A percentile compares a stretch with the other conserved stretches of the same genome.
Conservation (phyloP, 148 eudicot species). For the Diospyros lotus region DNA sequence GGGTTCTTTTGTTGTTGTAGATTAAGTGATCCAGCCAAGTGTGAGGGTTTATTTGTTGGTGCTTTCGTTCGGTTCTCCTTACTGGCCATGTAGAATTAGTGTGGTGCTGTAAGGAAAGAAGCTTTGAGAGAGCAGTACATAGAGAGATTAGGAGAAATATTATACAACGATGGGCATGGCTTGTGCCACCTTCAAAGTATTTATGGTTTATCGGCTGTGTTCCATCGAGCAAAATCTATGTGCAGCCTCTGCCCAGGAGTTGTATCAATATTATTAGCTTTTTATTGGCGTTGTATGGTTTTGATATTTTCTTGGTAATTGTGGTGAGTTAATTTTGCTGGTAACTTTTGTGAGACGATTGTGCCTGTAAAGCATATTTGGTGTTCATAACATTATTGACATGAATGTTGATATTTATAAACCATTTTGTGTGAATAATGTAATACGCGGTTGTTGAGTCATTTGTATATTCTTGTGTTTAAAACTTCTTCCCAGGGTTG, state of each 20-base stretch:
- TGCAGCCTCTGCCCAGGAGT: neutral
- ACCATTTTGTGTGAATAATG: neutral
- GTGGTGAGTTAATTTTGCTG: neutral
- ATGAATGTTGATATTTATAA: neutral
- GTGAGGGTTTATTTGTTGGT: constrained; percentile 2
- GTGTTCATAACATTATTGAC: neutral
- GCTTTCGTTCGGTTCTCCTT: constrained; percentile 4
- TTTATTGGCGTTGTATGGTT: neutral
- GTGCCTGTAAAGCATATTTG: constrained; percentile 10
- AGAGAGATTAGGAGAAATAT: neutral
- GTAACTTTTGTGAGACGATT: neutral
- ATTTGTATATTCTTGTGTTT: neutral
- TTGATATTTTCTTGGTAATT: constrained; percentile 1
- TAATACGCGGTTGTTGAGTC: neutral
- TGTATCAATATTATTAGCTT: constrained; percentile 7
- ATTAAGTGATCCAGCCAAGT: constrained; percentile 16
- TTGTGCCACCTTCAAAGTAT: neutral
- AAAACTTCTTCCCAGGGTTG: neutral
- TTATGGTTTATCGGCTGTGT: neutral
- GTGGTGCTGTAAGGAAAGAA: neutral
- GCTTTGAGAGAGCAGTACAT: neutral
- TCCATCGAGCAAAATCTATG: neutral
- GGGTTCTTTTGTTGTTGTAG: constrained; percentile 17
- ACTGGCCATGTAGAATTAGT: constrained; percentile 11
- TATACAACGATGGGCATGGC: constrained; percentile 9